Evolutionary conservation across 495 filamentous ascomycete genomes (phyloP), one percentile per base, ranked within the genome.

Genomic region (Talaromyces trachyspermus): DNA sequence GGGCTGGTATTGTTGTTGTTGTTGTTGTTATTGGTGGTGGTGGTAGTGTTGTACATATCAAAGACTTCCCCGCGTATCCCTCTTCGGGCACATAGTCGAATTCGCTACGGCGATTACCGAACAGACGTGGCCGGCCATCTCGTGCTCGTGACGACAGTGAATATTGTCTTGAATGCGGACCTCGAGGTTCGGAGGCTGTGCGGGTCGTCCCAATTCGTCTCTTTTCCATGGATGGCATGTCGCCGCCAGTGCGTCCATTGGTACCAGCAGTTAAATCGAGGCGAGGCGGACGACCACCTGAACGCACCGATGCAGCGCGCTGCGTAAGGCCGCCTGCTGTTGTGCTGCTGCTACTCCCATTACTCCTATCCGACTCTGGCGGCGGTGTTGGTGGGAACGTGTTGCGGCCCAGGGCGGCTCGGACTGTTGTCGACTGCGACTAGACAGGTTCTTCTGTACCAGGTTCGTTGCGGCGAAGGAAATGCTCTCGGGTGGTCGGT

Each of bases 371-470:
- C 52, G 78, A 76, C 66, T 97, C 94, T 30, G 92, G 94, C 5
- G 92, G 92, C 39, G 92, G 92, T 12, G 92, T 98, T 26, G 92
- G 92, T 4, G 92, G 92, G 72, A 98, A 96, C 39, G 90, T 76
- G 62, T 89, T 91, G 50, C 91, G 85, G 51, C 79, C 79, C 19
- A 91, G 68, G 90, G 89, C 14, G 91, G 89, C 53, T 89, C 89
- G 18, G 83, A 86, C 55, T 92, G 88, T 59, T 95, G 88, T 49
- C 89, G 76, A 56, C 79, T 78, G 42, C 79, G 65, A 59, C 85
- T 88, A 51, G 70, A 74, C 35, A 95, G 71, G 22, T 83, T 85
- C 19, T 86, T 83, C 60, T 88, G 89, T 47, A 97, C 89, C 23
- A 96, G 79, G 57, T 97, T 90, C 25, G 85, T 84, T 9, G 90